Conservation (phyloP, 495 filamentous ascomycete species). For the Penicillium nucicola region DNA sequence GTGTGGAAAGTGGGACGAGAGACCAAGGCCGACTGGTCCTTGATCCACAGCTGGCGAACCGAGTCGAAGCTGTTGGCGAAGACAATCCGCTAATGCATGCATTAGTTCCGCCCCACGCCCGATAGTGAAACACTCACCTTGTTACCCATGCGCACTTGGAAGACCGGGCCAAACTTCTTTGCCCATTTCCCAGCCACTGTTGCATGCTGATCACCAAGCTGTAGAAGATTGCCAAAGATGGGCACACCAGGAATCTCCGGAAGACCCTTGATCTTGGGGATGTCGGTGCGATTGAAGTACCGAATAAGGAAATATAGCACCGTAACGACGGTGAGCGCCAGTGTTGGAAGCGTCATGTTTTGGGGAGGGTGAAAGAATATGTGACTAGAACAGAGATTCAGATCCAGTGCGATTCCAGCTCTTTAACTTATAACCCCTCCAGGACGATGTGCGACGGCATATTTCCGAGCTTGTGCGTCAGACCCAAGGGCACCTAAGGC, state of each 20-base stretch:
- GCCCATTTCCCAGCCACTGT: conserved; percentile 51
- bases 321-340: conserved; percentile 40
- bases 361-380: too few species aligned
- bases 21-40: conserved; percentile 67
- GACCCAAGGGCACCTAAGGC: too few species aligned
- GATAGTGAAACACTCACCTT: conserved; percentile 35
- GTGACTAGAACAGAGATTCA: too few species aligned
- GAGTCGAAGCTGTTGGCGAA: conserved; percentile 70
- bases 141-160: conserved; percentile 66
- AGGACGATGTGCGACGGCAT: not conserved
- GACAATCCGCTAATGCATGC: conserved; percentile 50
- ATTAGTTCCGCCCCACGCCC: not conserved
- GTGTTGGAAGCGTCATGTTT: conserved; percentile 43
- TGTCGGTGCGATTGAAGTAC: conserved; percentile 55
- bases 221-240: conserved; percentile 60
- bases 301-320: conserved; percentile 50
- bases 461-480: conserved; percentile 5
- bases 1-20: conserved; percentile 69
- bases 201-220: conserved; percentile 56
- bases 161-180: conserved; percentile 63
- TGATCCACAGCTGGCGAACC: conserved; percentile 67
- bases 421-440: conserved; percentile 1
- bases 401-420: too few species aligned
- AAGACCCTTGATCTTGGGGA: conserved; percentile 60
- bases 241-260: conserved; percentile 63